Conservation (phyloP, 192 early-diverging fungal species). For the Coemansia sp. region DNA sequence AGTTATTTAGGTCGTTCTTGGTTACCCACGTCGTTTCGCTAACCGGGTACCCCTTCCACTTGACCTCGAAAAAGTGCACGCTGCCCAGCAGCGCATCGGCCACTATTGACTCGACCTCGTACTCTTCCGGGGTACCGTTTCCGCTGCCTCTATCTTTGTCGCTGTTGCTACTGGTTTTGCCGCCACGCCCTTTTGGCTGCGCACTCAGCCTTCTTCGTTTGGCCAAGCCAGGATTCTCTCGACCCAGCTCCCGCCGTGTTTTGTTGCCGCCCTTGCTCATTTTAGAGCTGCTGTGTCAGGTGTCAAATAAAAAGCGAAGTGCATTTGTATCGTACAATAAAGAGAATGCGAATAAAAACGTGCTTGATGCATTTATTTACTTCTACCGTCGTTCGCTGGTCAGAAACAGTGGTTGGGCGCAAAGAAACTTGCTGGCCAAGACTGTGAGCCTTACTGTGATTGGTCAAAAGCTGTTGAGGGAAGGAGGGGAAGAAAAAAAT, state of each 20-base stretch:
- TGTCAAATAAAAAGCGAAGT: neutral
- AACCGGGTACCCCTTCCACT: constrained; percentile 17
- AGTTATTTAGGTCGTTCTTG: constrained; percentile 10
- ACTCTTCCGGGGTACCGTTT: neutral
- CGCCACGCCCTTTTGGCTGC: neutral
- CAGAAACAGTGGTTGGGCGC: no score
- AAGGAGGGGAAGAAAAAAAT: no score
- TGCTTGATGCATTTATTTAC: no score
- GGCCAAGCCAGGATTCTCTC: neutral
- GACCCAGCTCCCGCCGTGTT: neutral
- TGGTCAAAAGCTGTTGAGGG: no score
- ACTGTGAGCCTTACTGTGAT: no score
- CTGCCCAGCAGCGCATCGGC: constrained; percentile 15
- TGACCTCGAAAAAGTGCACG: constrained; percentile 28
- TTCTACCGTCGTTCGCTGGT: no score
- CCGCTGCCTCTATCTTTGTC: neutral
- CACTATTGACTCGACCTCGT: constrained; percentile 28
- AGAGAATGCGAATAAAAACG: no score
- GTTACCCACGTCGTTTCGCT: constrained; percentile 27
- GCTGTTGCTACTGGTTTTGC: no score
- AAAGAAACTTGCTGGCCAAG: no score
- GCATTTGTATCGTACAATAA: no score
- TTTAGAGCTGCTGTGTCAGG: no score
- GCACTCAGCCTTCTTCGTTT: neutral
- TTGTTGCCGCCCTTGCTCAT: neutral